Evolutionary conservation across 345 rosid genomes (phyloP).

Genomic region (Gossypium mustelinum): DNA sequence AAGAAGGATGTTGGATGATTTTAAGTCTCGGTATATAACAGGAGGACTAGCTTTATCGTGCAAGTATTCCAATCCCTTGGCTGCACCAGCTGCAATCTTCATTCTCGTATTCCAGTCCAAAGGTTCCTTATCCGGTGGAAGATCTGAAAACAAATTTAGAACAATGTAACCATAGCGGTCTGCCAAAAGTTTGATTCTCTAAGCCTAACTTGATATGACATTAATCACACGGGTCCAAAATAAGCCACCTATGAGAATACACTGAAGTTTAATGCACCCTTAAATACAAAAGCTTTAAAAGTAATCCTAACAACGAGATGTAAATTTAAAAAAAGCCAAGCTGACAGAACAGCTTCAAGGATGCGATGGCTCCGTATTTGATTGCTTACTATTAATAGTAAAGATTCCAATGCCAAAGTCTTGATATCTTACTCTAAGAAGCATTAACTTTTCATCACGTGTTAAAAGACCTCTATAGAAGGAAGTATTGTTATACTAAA

Average conservation of each 20-base stretch:
- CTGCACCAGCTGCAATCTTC: constrained; percentile 99
- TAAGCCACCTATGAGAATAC: background rate
- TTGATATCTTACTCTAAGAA: background rate
- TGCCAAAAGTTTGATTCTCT: background rate
- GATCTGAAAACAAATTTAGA: constrained; percentile 32
- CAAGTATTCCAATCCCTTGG: constrained; percentile 90
- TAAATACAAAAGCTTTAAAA: too few species aligned
- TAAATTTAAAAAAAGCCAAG: background rate
- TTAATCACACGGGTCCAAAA: background rate
- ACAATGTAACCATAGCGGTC: background rate
- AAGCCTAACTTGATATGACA: too few species aligned
- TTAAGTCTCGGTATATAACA: constrained; percentile 86
- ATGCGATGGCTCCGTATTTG: too few species aligned
- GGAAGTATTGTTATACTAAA: background rate
- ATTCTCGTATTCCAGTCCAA: constrained; percentile 95
- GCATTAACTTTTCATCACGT: background rate
- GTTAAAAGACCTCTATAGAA: background rate
- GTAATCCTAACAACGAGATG: too few species aligned
- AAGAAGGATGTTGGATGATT: constrained; percentile 90
- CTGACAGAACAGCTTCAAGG: background rate
- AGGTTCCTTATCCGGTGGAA: constrained; percentile 73
- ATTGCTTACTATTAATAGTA: too few species aligned
- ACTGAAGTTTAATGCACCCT: background rate
- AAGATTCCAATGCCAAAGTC: background rate
- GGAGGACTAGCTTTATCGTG: constrained; percentile 94